phyloP scores from a whole-genome alignment of 257 asterid species.

The Fraxinus quadrangulata region DNA sequence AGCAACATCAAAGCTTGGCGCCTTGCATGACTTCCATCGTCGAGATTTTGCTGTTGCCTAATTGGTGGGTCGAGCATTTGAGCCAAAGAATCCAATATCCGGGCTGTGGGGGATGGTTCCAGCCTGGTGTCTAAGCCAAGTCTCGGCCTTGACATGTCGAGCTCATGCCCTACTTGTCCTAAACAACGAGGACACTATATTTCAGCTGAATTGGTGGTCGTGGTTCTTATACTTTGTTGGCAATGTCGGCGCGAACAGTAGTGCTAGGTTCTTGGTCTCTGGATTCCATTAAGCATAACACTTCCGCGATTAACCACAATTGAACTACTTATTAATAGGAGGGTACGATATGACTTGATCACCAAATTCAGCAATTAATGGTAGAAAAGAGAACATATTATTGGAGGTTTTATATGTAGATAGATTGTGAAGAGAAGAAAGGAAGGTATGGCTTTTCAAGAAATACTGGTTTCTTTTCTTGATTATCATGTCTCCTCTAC shows the following conservation, averaged over 20 bases:
- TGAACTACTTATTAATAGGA: constrained; percentile 37
- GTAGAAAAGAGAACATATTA: constrained; percentile 4
- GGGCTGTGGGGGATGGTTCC: no score
- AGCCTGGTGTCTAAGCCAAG: no score
- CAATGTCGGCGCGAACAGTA: constrained; percentile 82
- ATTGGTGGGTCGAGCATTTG: no score
- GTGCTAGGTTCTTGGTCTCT: constrained; percentile 67
- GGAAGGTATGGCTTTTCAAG: constrained; percentile 45
- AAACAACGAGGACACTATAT: constrained; percentile 69
- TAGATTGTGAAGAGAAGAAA: constrained; percentile 21
- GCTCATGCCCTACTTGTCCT: no score
- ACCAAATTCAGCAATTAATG: background rate
- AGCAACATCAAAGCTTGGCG: no score
- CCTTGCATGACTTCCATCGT: no score
- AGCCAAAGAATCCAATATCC: no score
- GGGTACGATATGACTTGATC: background rate
- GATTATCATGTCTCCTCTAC: no score
- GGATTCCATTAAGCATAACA: constrained; percentile 51
- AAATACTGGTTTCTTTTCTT: no score
- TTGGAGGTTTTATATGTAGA: constrained; percentile 17
- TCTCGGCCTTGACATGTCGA: no score
- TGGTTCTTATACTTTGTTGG: constrained; percentile 67
- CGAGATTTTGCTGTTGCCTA: no score
- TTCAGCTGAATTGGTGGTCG: constrained; percentile 61
- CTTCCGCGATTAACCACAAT: constrained; percentile 34